Conservation (phyloP, 108 stramenopile species). For the Bacterosira constricta region DNA sequence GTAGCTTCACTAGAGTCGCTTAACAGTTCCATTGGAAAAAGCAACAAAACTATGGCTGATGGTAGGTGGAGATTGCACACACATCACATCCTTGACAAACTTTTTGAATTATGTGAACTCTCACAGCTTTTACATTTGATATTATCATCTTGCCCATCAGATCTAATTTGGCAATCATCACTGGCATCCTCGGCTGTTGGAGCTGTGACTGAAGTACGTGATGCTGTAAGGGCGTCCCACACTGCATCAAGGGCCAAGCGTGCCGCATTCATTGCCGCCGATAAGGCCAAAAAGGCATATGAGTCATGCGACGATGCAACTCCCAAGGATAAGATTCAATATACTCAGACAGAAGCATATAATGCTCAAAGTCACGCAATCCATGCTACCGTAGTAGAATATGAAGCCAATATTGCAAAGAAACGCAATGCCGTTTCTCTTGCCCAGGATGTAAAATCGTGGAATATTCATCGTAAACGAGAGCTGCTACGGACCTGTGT, state of each 20-base stretch:
- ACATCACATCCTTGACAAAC: neutral
- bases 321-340: slow-evolving; percentile 64
- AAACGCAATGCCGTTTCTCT: slow-evolving; percentile 74
- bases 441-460: slow-evolving; percentile 85
- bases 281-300: slow-evolving; percentile 60
- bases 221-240: slow-evolving; percentile 69
- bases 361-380: slow-evolving; percentile 84
- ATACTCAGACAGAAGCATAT: slow-evolving; percentile 69
- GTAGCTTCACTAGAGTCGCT: slow-evolving; percentile 64
- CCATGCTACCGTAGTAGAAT: slow-evolving; percentile 86
- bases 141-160: slow-evolving; percentile 31
- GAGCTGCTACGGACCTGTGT: slow-evolving; percentile 67
- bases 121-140: neutral
- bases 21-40: slow-evolving; percentile 52
- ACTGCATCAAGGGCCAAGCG: slow-evolving; percentile 60
- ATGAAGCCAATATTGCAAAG: slow-evolving; percentile 83
- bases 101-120: neutral
- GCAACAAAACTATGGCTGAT: slow-evolving; percentile 61
- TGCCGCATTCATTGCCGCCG: slow-evolving; percentile 56
- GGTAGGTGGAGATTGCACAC: slow-evolving; percentile 51
- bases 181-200: slow-evolving; percentile 76
- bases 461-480: slow-evolving; percentile 85
- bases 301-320: slow-evolving; percentile 42
- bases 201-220: slow-evolving; percentile 77
- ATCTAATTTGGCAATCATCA: slow-evolving; percentile 84